These are phyloP conservation scores for Chaetomium cochliodes DNA, from an alignment of 495 filamentous ascomycete species.

Conservation along the genomic window DNA sequence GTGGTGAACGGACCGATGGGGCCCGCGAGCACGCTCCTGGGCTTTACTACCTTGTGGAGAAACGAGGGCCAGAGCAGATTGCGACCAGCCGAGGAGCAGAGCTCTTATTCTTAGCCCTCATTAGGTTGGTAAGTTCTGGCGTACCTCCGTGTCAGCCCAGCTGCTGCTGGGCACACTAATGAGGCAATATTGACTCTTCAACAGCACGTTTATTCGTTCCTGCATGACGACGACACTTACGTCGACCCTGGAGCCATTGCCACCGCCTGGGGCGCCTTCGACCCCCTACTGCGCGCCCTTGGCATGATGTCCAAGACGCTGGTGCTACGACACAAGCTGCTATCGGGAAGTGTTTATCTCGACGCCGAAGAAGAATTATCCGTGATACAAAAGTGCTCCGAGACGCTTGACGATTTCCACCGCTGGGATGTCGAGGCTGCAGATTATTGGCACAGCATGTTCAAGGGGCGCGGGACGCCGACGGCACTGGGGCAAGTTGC, in stretches of 20 bases:
- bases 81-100: conserved; percentile 19
- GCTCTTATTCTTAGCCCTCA: conserved; percentile 18
- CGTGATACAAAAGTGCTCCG: conserved; percentile 24
- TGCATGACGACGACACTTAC: conserved; percentile 14
- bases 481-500: conserved; percentile 27
- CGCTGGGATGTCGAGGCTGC: conserved; percentile 28
- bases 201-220: conserved; percentile 19
- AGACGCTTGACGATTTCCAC: conserved; percentile 28
- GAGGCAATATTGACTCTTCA: background rate
- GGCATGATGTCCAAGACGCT: conserved; percentile 26
- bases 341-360: background rate
- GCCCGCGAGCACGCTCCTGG: conserved; percentile 16
- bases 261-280: conserved; percentile 18
- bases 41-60: conserved; percentile 21
- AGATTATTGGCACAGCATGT: conserved; percentile 28
- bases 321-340: conserved; percentile 20
- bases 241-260: conserved; percentile 16
- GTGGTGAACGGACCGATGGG: conserved; percentile 1
- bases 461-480: conserved; percentile 23
- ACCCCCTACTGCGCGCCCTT: conserved; percentile 18
- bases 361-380: conserved; percentile 10
- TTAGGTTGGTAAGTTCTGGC: conserved; percentile 14
- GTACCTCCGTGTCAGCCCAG: background rate
- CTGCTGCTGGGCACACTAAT: background rate
- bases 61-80: conserved; percentile 21